A percentile compares a stretch with the other conserved stretches of the same genome.
Evolutionary conservation across 2,329 filamentous ascomycete species (phyloP).

Genomic region (Rutstroemia sp.): DNA sequence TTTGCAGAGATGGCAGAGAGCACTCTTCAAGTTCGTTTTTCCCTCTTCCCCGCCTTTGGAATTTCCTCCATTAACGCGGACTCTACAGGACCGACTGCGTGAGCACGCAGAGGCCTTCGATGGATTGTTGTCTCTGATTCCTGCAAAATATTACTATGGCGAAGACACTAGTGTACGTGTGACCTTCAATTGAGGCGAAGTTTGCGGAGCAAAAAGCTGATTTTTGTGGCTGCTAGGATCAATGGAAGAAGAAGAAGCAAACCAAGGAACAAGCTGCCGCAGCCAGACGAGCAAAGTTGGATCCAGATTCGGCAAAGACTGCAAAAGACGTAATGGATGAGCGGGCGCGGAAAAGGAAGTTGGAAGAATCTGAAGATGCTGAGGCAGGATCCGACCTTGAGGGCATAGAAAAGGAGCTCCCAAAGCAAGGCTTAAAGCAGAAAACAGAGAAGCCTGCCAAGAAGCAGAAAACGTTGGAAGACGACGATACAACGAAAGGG

Average conservation of each 20-base stretch:
- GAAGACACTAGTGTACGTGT: conserved; percentile 59
- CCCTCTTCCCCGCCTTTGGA: conserved; percentile 18
- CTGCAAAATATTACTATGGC: conserved; percentile 64
- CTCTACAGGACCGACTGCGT: conserved; percentile 42
- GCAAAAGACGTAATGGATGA: conserved; percentile 93
- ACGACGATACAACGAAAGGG: not conserved
- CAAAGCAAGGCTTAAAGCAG: conserved; percentile 55
- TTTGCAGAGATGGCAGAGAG: conserved; percentile 27
- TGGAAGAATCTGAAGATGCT: conserved; percentile 52
- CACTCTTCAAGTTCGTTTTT: conserved; percentile 24
- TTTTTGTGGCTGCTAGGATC: conserved; percentile 50
- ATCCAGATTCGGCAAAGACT: conserved; percentile 83
- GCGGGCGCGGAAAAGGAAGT: conserved; percentile 72
- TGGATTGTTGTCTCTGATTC: conserved; percentile 62
- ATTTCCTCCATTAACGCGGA: conserved; percentile 8
- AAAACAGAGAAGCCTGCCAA: conserved; percentile 35
- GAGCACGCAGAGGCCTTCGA: conserved; percentile 34
- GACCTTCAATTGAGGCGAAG: not conserved
- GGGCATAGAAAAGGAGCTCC: conserved; percentile 52
- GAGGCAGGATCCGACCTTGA: conserved; percentile 21
- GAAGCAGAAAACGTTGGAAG: conserved; percentile 44
- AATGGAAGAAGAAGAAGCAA: conserved; percentile 95
- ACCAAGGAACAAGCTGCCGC: conserved; percentile 80
- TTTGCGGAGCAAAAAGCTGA: conserved; percentile 11
- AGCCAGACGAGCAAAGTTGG: conserved; percentile 80